phyloP scores from a whole-genome alignment of 2,329 filamentous ascomycete species.

The Monosporascus sp. region DNA sequence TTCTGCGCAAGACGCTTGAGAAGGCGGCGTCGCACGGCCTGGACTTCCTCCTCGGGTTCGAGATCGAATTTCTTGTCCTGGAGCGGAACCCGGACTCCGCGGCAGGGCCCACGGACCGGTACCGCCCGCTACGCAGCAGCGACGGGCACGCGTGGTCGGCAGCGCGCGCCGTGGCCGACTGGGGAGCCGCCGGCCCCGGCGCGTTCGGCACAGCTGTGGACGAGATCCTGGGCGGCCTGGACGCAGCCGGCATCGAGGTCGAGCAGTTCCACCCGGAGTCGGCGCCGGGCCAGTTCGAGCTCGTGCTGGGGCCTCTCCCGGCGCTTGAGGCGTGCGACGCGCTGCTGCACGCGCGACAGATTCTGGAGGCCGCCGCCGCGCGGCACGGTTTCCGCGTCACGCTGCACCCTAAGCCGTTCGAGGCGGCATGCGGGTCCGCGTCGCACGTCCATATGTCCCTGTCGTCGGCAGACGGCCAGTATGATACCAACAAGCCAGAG shows the following conservation, averaged over 20 bases:
- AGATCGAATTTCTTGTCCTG: conserved; percentile 74
- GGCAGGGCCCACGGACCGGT: conserved; percentile 19
- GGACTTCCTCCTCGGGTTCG: conserved; percentile 66
- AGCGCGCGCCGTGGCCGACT: conserved; percentile 56
- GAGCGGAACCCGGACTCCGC: conserved; percentile 33
- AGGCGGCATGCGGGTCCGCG: conserved; percentile 54
- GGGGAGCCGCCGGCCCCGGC: conserved; percentile 25
- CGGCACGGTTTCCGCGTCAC: conserved; percentile 61
- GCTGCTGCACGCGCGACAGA: conserved; percentile 65
- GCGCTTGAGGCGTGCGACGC: conserved; percentile 66
- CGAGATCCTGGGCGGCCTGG: conserved; percentile 58
- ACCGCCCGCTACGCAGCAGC: conserved; percentile 45
- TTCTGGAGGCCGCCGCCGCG: conserved; percentile 60
- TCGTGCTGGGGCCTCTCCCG: conserved; percentile 59
- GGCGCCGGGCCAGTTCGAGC: conserved; percentile 70
- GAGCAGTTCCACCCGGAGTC: conserved; percentile 73
- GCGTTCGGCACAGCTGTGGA: conserved; percentile 54
- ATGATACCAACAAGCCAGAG: conserved; percentile 24
- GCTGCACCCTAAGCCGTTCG: conserved; percentile 66
- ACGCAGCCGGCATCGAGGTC: conserved; percentile 57
- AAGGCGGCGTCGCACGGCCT: conserved; percentile 48
- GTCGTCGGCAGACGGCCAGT: conserved; percentile 30
- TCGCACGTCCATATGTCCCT: conserved; percentile 68
- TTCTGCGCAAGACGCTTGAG: conserved; percentile 51
- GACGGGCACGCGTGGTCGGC: conserved; percentile 68